Base-by-base conservation (phyloP, 805 yeast species). In the Torulaspora indica region DNA sequence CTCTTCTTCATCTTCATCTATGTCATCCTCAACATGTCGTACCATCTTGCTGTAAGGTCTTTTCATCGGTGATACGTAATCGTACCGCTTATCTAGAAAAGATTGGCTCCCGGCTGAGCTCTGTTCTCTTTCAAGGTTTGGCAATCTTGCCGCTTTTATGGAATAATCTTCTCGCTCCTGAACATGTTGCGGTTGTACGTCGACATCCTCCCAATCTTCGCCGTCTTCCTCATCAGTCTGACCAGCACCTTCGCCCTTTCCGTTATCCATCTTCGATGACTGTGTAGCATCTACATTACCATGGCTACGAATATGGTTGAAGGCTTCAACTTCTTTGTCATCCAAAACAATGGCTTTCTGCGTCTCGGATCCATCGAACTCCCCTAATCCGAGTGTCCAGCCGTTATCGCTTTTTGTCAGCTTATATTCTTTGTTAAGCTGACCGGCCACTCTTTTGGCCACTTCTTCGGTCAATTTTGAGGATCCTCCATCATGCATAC, bases 361-460 rank as follows among this genome's bases (percentile, higher is more conserved):
- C 0, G 52, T 53, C 9, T 65, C 64, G 2, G 69, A 65, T 1
- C 76, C 76, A 38, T 70, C 70, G 4, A 66, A 63, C 12, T 69
- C 69, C 27, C 69, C 71, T 29, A 90, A 67, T 0, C 91, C 78
- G 35, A 90, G 64, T 0, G 89, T 78, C 86, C 93, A 90, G 0
- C 97, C 97, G 52, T 80, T 82, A 8, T 82, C 86, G 31, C 82
- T 85, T 51, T 82, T 77, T 15, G 83, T 76, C 40, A 93, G 72
- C 37, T 82, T 76, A 56, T 93, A 93, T 49, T 81, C 81, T 47
- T 80, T 72, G 51, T 84, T 86, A 50, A 76, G 79, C 54, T 89
- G 96, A 31, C 97, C 86, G 0, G 96, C 89, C 4, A 93, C 78
- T 41, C 96, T 72, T 27, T 55, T 48, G 8, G 48, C 38, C 2